A percentile compares a stretch with the other conserved stretches of the same genome.
Evolutionary conservation across 2,329 filamentous ascomycete species (phyloP).

Genomic region (Cladophialophora psammophila): DNA sequence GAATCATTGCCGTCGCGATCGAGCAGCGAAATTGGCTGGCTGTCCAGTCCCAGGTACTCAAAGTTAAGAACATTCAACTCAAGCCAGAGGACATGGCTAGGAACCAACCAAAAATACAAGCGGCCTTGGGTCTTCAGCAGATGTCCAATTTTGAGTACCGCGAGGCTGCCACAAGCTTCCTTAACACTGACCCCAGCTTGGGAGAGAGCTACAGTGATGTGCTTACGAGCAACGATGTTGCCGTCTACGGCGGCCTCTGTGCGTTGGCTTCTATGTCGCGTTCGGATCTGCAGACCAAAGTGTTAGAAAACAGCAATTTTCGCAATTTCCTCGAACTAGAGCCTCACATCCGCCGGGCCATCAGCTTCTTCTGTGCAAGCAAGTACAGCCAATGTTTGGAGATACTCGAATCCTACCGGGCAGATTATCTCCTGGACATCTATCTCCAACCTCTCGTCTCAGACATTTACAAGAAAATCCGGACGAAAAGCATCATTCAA

Average conservation of each 20-base stretch:
- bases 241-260: slow-evolving; percentile 88
- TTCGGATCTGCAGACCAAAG: slow-evolving; percentile 72
- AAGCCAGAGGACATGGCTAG: slow-evolving; percentile 66
- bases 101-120: slow-evolving; percentile 70
- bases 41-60: slow-evolving; percentile 67
- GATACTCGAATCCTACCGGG: slow-evolving; percentile 79
- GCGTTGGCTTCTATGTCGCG: slow-evolving; percentile 90
- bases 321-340: slow-evolving; percentile 89
- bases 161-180: slow-evolving; percentile 76
- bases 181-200: slow-evolving; percentile 65
- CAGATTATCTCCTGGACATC: slow-evolving; percentile 89
- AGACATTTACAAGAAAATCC: slow-evolving; percentile 74
- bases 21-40: slow-evolving; percentile 79
- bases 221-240: slow-evolving; percentile 84
- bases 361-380: slow-evolving; percentile 86
- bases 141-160: slow-evolving; percentile 64
- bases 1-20: slow-evolving; percentile 76
- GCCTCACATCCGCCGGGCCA: slow-evolving; percentile 90
- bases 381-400: slow-evolving; percentile 86
- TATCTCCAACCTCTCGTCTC: slow-evolving; percentile 79
- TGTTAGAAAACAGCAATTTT: slow-evolving; percentile 83
- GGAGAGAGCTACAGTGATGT: slow-evolving; percentile 71
- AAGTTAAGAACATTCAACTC: slow-evolving; percentile 59
- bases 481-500: slow-evolving; percentile 90
- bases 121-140: slow-evolving; percentile 67